A percentile compares a stretch with the other conserved stretches of the same genome.
Evolutionary conservation across 257 asterid genomes (phyloP).

Genomic region (Salvia splendens): DNA sequence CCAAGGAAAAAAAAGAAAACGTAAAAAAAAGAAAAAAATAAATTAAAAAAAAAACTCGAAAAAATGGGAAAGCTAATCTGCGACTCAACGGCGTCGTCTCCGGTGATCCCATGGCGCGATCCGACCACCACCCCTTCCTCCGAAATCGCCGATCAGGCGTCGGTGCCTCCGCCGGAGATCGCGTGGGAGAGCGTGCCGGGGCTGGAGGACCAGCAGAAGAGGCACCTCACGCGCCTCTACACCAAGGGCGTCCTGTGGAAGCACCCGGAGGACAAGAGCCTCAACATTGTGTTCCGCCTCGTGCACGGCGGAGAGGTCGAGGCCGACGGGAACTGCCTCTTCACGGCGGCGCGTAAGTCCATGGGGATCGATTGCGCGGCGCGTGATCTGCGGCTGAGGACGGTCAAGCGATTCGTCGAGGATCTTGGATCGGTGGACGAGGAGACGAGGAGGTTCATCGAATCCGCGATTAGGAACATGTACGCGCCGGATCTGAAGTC

Average conservation of each 20-base stretch:
- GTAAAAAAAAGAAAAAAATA: too few species aligned
- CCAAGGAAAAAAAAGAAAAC: too few species aligned
- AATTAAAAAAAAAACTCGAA: too few species aligned
- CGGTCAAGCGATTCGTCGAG: constrained; percentile 68
- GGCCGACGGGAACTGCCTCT: constrained; percentile 84
- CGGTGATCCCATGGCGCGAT: constrained; percentile 83
- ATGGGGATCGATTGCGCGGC: constrained; percentile 55
- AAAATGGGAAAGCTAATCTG: constrained; percentile 86
- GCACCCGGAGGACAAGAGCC: constrained; percentile 60
- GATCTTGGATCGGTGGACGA: constrained; percentile 72
- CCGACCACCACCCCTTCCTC: constrained; percentile 65
- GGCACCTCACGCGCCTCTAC: constrained; percentile 58
- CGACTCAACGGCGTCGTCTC: constrained; percentile 84
- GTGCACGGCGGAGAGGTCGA: constrained; percentile 92
- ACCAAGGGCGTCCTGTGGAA: constrained; percentile 86
- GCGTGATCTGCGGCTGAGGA: constrained; percentile 68
- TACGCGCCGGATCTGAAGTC: constrained; percentile 86
- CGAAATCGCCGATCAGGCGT: constrained; percentile 54
- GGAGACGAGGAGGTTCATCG: constrained; percentile 51
- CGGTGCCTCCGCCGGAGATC: constrained; percentile 31
- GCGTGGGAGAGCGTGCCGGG: constrained; percentile 76
- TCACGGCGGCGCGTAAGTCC: constrained; percentile 75
- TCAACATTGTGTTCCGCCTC: constrained; percentile 57
- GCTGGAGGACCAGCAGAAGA: constrained; percentile 78
- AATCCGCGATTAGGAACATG: constrained; percentile 72